Evolutionary conservation across 805 yeast genomes (phyloP).

Genomic region (Wickerhamiella sergipiensis): DNA sequence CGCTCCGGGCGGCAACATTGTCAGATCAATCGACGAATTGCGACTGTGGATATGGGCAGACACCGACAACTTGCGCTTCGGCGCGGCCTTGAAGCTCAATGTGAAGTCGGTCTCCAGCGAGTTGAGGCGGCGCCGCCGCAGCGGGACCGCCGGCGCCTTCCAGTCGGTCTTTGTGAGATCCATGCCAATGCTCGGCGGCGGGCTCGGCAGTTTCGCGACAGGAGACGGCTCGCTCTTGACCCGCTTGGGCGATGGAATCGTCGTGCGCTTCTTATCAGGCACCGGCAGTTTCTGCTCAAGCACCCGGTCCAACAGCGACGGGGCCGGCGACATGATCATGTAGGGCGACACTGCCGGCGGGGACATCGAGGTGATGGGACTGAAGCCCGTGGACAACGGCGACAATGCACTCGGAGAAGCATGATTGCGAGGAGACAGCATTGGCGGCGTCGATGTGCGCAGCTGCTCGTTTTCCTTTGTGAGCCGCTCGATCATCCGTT

Average conservation of each 20-base stretch:
- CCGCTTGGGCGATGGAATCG: background rate
- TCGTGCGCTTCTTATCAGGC: constrained; percentile 4
- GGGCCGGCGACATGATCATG: constrained; percentile 11
- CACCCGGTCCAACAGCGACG: constrained; percentile 22
- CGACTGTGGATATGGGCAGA: background rate
- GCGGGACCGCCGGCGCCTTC: constrained; percentile 19
- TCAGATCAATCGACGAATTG: background rate
- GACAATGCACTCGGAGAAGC: background rate
- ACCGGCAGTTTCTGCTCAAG: constrained; percentile 25
- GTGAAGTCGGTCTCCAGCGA: constrained; percentile 18
- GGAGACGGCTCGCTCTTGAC: background rate
- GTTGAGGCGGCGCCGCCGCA: constrained; percentile 11
- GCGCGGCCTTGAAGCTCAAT: constrained; percentile 6
- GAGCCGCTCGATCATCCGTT: constrained; percentile 48
- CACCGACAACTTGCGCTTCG: constrained; percentile 38
- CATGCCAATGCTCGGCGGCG: constrained; percentile 7
- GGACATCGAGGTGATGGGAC: constrained; percentile 15
- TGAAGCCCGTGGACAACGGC: constrained; percentile 2
- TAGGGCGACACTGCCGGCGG: constrained; percentile 19
- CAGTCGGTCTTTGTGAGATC: constrained; percentile 15
- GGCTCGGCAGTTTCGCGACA: background rate
- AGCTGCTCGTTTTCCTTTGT: constrained; percentile 47
- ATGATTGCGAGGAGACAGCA: constrained; percentile 3
- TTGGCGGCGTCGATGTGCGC: constrained; percentile 23
- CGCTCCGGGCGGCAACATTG: constrained; percentile 3